Conservation (phyloP, 1,139 yeast species). For the Ashbya aceris region DNA sequence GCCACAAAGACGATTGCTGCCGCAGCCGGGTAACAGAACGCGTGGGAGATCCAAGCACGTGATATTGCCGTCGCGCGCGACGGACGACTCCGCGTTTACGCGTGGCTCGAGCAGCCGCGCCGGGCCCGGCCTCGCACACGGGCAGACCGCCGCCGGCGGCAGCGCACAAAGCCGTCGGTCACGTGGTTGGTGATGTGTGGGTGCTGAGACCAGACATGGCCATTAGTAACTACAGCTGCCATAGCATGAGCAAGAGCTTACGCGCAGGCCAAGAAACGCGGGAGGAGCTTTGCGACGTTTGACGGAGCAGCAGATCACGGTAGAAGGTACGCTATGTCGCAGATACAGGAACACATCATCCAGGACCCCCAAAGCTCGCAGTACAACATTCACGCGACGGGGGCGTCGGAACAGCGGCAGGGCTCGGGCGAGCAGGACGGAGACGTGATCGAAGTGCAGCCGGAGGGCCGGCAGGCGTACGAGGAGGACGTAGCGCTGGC, state of each 20-base stretch:
- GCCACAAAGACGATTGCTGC: constrained; percentile 1
- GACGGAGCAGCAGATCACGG: not conserved
- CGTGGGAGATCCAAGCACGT: not conserved
- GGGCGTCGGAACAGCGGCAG: constrained; percentile 2
- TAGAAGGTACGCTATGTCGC: not conserved
- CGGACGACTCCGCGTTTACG: no score
- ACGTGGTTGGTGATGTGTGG: no score
- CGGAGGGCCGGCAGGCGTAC: constrained; percentile 24
- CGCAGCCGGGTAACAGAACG: constrained; percentile 2
- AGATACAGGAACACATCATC: constrained; percentile 2
- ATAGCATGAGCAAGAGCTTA: no score
- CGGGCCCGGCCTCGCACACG: no score
- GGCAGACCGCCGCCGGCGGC: no score
- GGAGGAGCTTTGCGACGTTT: no score
- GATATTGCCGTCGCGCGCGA: not conserved
- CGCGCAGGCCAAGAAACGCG: no score
- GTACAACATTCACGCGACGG: constrained; percentile 2
- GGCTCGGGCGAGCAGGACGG: constrained; percentile 2
- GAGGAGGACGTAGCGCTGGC: constrained; percentile 37
- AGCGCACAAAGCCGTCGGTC: no score
- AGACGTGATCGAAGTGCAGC: constrained; percentile 3
- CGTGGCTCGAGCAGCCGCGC: no score
- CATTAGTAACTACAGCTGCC: no score
- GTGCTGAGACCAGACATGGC: no score
- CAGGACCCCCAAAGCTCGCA: constrained; percentile 3